Evolutionary conservation across 192 early-diverging fungal species (phyloP), one percentile per base, ranked within the genome.

Genomic region (Linnemannia zychae): DNA sequence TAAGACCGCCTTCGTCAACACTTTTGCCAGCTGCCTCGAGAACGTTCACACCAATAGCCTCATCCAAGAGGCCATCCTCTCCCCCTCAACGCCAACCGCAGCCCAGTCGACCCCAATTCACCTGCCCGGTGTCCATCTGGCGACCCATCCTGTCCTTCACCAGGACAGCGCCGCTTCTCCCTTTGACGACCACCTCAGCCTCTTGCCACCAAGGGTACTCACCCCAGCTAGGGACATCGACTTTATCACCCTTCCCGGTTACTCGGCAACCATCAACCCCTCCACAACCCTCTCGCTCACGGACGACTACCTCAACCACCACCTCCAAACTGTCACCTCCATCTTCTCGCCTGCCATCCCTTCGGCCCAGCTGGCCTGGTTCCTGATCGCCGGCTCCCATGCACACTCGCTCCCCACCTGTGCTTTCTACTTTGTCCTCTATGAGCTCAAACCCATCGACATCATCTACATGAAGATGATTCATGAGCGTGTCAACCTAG

Each of bases 381-480:
- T 77, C 67, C 34, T 77, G 40, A 77, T 77, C 36, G 48, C 67
- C 2, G 75, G 75, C 31, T 69, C 75, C 7, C 36, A 36, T 48
- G 75, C 75, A 17, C 75, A 77, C 28, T 52, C 67, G 1, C 50
- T 69, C 33, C 75, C 75, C 2, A 77, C 75, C 46, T 67, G 65
- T 50, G 75, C 75, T 0, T 77, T 77, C 53, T 77, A 77, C 49
- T 77, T 77, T 77, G 75, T 77, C 31, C 40, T 71, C 17, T 69
- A 63, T 18, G 88, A 87, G 16, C 89, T 96, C 69, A 91, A 90
- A 66, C 93, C 95, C 50, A 88, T 97, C 11, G 97, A 99, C 80
- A 95, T 99, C 72, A 95, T 97, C 86, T 94, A 97, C 71, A 99
- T 99, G 96, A 97, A 97, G 91, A 92, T 95, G 68, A 90, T 99